phyloP scores from a whole-genome alignment of 2,329 filamentous ascomycete species.

The Paraconiothyrium sp. region DNA sequence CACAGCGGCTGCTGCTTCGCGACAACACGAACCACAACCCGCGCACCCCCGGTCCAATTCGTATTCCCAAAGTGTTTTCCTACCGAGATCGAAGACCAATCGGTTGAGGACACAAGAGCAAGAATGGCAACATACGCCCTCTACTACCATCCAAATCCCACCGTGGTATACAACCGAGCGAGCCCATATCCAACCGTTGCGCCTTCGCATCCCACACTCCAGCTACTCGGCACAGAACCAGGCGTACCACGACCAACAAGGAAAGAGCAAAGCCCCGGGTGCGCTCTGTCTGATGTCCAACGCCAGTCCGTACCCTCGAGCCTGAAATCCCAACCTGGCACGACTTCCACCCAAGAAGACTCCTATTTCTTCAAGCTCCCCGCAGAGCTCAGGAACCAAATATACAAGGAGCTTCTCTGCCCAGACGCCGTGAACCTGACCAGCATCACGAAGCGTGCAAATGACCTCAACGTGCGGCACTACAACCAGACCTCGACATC shows the following conservation, averaged over 20 bases:
- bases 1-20: not conserved
- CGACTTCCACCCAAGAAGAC: conserved; percentile 22
- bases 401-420: conserved; percentile 57
- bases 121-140: conserved; percentile 18
- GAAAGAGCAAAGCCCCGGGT: conserved; percentile 19
- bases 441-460: conserved; percentile 13
- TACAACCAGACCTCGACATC: conserved; percentile 22
- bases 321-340: not conserved
- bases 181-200: conserved; percentile 23
- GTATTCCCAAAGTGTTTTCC: not conserved
- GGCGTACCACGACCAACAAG: conserved; percentile 17
- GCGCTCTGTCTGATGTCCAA: conserved; percentile 15
- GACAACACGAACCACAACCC: not conserved
- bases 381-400: conserved; percentile 68
- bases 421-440: conserved; percentile 26
- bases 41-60: not conserved
- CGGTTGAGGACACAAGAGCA: not conserved
- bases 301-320: conserved; percentile 12
- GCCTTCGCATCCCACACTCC: conserved; percentile 21
- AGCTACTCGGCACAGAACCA: conserved; percentile 18
- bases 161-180: conserved; percentile 14
- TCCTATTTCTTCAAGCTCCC: conserved; percentile 59
- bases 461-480: conserved; percentile 22
- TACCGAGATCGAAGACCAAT: conserved; percentile 12
- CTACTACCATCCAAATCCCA: conserved; percentile 16